Conservation (phyloP, 2,329 filamentous ascomycete species). For the Trichoderma brevicompactum region DNA sequence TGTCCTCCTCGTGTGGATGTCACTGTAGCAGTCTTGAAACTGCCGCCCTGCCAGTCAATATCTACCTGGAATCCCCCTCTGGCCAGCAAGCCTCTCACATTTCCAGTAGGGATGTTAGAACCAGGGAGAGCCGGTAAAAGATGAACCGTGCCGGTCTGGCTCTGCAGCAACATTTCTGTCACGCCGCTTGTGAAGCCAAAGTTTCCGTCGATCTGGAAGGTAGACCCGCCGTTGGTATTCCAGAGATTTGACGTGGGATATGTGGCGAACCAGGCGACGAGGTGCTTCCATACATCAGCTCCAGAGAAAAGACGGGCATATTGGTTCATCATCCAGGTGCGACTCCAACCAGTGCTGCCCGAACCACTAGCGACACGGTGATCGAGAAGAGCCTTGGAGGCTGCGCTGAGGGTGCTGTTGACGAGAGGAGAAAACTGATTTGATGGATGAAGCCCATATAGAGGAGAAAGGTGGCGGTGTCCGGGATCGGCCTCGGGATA, state of each 20-base stretch:
- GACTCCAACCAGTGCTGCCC: constrained; percentile 44
- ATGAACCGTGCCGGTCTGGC: constrained; percentile 38
- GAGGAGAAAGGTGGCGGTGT: constrained; percentile 53
- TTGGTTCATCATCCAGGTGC: constrained; percentile 52
- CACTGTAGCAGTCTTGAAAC: constrained; percentile 33
- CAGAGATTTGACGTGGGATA: constrained; percentile 42
- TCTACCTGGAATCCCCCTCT: constrained; percentile 35
- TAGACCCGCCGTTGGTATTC: constrained; percentile 41
- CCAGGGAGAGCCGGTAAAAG: constrained; percentile 36
- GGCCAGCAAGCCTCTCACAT: constrained; percentile 33
- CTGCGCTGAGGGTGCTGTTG: constrained; percentile 27
- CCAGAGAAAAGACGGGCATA: constrained; percentile 49
- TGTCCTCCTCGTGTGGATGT: constrained; percentile 33
- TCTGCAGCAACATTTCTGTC: constrained; percentile 51
- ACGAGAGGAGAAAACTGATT: constrained; percentile 34
- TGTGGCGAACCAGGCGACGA: constrained; percentile 37
- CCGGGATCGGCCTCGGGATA: constrained; percentile 47
- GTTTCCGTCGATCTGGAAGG: constrained; percentile 57
- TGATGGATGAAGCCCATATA: constrained; percentile 52
- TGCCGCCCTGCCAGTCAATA: constrained; percentile 32
- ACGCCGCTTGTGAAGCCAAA: constrained; percentile 52
- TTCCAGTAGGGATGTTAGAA: constrained; percentile 32
- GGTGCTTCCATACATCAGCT: constrained; percentile 37
- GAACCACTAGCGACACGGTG: constrained; percentile 42
- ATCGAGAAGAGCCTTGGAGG: constrained; percentile 39